phyloP scores from a whole-genome alignment of 805 yeast genomes.

The Cyberlindnera misumaiensis region DNA sequence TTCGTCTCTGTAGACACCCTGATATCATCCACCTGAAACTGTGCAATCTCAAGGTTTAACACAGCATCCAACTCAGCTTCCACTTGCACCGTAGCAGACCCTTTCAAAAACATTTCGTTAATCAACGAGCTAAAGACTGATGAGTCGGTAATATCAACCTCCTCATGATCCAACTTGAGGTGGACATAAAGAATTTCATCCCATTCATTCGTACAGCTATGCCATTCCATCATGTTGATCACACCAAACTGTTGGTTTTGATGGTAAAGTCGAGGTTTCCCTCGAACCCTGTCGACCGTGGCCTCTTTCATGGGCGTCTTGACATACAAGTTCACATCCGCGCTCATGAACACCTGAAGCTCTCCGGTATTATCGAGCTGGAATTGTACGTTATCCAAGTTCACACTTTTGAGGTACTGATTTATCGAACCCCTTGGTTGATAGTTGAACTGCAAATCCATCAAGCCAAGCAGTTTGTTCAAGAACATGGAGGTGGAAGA shows the following conservation, averaged over 20 bases:
- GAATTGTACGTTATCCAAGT: constrained; percentile 30
- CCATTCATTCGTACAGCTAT: constrained; percentile 30
- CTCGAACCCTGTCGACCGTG: constrained; percentile 6
- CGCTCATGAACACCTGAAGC: constrained; percentile 30
- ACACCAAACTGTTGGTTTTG: constrained; percentile 35
- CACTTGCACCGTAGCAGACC: constrained; percentile 31
- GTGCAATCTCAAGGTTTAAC: constrained; percentile 27
- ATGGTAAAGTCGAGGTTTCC: constrained; percentile 28
- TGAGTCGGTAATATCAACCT: constrained; percentile 35
- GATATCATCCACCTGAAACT: constrained; percentile 24
- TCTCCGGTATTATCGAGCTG: constrained; percentile 29
- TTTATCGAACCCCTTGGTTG: neutral
- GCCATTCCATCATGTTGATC: constrained; percentile 41
- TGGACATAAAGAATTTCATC: constrained; percentile 26
- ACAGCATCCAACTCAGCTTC: constrained; percentile 32
- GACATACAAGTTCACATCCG: constrained; percentile 29
- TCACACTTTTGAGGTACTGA: constrained; percentile 28
- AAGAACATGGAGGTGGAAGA: neutral
- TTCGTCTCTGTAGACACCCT: constrained; percentile 23
- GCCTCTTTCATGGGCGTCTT: constrained; percentile 23
- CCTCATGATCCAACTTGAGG: constrained; percentile 35
- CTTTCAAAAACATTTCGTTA: constrained; percentile 34
- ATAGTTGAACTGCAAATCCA: constrained; percentile 3
- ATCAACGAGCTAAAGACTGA: constrained; percentile 36
- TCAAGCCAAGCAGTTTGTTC: constrained; percentile 14